Evolutionary conservation across 73 alveolate genomes (phyloP), one percentile per base, ranked within the genome.

Genomic region (Tetrahymena borealis): DNA sequence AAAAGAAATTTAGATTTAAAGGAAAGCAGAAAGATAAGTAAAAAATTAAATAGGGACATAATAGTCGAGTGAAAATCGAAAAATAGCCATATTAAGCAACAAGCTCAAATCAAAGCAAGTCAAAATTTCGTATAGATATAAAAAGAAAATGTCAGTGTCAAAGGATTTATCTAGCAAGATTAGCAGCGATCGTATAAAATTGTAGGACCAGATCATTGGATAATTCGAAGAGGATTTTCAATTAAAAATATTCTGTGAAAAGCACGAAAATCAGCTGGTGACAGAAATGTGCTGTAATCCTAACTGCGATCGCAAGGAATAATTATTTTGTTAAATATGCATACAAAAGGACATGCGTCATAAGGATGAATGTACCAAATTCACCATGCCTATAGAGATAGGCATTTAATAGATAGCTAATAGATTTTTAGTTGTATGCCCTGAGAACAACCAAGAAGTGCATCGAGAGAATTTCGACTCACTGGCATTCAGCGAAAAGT

Each of bases 311-410:
- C 85, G 32, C 4, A 24, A 60, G 85, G 85, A 60, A 24, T 60
- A 60, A 60, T 60, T 60, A 60, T 60, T 60, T 60, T 60, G 85
- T 60, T 60, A 60, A 60, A 35, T 60, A 60, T 60, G 85, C 85
- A 60, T 60, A 60, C 85, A 60, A 60, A 60, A 60, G 85, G 85
- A 60, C 85, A 60, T 60, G 85, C 85, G 85, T 60, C 85, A 60
- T 60, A 60, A 60, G 85, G 85, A 60, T 35, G 85, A 60, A 60
- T 60, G 85, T 18, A 24, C 85, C 1, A 60, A 60, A 60, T 60
- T 60, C 85, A 60, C 28, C 85, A 32, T 24, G 28, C 10, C 85
- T 60, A 60, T 60, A 10, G 85, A 60, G 38, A 35, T 60, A 60
- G 85, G 85, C 36, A 60, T 60, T 60, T 60, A 60, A 60, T n/a